A percentile compares a stretch with the other conserved stretches of the same genome.
Conservation (phyloP, 148 eudicot genomes). For the Vaccinium myrtillus region DNA sequence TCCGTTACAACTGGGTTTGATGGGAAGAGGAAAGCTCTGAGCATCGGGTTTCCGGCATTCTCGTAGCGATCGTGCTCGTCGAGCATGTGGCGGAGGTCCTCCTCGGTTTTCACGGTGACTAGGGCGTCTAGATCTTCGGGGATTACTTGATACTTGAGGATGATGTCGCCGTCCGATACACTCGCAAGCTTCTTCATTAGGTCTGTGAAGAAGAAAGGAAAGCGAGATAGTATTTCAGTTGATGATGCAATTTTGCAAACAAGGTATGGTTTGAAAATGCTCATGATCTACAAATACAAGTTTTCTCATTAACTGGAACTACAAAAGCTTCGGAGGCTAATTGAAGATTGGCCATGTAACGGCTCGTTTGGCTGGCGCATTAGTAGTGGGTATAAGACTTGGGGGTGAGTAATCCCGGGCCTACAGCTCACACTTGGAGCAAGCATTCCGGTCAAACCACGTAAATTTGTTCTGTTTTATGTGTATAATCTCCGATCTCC, state of each 20-base stretch:
- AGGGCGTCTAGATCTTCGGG: constrained; percentile 69
- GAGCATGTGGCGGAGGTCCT: constrained; percentile 65
- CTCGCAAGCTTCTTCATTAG: constrained; percentile 61
- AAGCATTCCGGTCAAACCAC: too few relatives aligned
- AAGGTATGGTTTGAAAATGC: neutral
- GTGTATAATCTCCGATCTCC: too few relatives aligned
- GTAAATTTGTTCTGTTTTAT: too few relatives aligned
- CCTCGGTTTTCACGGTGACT: constrained; percentile 70
- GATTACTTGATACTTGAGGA: constrained; percentile 62
- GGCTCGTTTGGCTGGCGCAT: too few relatives aligned
- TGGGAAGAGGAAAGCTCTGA: constrained; percentile 71
- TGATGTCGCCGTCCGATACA: constrained; percentile 48
- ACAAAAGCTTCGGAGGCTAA: neutral
- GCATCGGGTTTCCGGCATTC: constrained; percentile 33
- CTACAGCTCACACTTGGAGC: too few relatives aligned
- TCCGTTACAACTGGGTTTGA: constrained; percentile 31
- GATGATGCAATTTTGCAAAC: neutral
- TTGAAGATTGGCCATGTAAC: too few relatives aligned
- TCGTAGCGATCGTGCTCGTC: constrained; percentile 59
- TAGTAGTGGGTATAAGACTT: too few relatives aligned
- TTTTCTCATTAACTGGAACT: neutral
- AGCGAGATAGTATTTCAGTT: neutral
- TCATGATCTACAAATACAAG: neutral
- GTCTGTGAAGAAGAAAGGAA: constrained; percentile 34
- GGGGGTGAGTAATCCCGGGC: too few relatives aligned